Conservation (phyloP, 1,284 basidiomycete genomes). For the Puccinia horiana region DNA sequence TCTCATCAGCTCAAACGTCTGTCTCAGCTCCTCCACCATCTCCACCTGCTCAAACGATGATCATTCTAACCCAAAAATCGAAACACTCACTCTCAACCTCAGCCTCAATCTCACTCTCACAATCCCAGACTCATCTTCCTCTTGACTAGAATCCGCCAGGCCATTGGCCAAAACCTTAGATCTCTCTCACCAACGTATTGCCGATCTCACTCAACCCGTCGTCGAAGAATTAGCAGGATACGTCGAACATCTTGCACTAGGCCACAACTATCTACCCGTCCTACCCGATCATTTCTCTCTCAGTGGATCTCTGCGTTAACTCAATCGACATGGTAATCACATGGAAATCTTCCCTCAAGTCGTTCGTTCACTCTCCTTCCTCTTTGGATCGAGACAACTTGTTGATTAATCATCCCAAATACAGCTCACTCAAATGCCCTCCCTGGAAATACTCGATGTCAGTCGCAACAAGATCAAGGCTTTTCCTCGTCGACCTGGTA, state of each 20-base stretch:
- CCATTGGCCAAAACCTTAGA: conserved; percentile 33
- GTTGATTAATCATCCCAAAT: conserved; percentile 23
- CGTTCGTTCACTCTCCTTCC: conserved; percentile 64
- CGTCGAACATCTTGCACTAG: conserved; percentile 70
- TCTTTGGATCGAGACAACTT: conserved; percentile 21
- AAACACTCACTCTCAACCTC: background rate
- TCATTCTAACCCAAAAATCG: background rate
- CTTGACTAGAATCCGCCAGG: background rate
- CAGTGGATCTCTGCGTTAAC: conserved; percentile 73
- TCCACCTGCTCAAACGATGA: background rate
- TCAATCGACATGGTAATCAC: conserved; percentile 86
- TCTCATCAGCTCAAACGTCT: background rate
- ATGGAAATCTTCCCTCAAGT: conserved; percentile 82
- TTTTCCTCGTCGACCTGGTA: conserved; percentile 77
- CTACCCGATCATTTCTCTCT: conserved; percentile 78
- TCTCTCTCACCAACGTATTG: conserved; percentile 41
- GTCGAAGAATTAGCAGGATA: conserved; percentile 46
- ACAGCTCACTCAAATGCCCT: conserved; percentile 79
- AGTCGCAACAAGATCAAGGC: conserved; percentile 85
- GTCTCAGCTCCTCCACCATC: conserved; percentile 10
- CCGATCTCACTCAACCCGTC: conserved; percentile 46
- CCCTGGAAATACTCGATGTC: conserved; percentile 90
- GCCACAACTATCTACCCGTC: conserved; percentile 77
- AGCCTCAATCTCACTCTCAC: background rate
- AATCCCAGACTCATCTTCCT: background rate